Evolutionary conservation across 208 protist genomes (phyloP).

Genomic region (Lotmaria passim): DNA sequence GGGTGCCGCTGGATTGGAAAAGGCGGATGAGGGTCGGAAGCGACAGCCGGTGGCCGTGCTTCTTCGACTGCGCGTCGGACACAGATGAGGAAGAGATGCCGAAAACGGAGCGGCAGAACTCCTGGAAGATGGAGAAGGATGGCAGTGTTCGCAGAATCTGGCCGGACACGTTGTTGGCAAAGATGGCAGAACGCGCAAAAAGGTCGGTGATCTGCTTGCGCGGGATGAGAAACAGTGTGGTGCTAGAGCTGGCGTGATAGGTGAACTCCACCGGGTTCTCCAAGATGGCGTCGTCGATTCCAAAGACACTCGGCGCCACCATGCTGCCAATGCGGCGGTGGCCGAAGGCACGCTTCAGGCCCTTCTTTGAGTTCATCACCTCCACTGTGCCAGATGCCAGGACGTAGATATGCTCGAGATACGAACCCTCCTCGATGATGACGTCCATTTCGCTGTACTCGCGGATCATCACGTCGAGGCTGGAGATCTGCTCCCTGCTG

Average conservation of each 20-base stretch:
- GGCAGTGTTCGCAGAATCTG: constrained; percentile 75
- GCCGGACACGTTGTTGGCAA: constrained; percentile 78
- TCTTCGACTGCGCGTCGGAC: constrained; percentile 20
- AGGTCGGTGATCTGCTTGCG: constrained; percentile 68
- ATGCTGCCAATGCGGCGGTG: constrained; percentile 82
- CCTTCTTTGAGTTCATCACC: constrained; percentile 85
- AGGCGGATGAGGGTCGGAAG: constrained; percentile 53
- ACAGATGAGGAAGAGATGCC: constrained; percentile 63
- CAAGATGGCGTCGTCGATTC: constrained; percentile 82
- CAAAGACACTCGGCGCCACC: constrained; percentile 74
- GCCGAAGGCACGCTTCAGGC: constrained; percentile 65
- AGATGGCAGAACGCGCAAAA: constrained; percentile 73
- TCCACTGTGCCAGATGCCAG: constrained; percentile 80
- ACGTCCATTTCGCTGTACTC: constrained; percentile 87
- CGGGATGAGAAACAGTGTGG: constrained; percentile 72
- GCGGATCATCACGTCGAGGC: constrained; percentile 73
- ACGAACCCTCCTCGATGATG: constrained; percentile 71
- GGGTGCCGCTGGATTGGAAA: constrained; percentile 57
- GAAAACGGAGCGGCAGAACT: constrained; percentile 78
- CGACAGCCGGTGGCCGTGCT: constrained; percentile 57
- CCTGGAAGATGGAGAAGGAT: constrained; percentile 69
- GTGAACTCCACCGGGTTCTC: constrained; percentile 78
- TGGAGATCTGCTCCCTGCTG: constrained; percentile 51
- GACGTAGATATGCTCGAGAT: constrained; percentile 81
- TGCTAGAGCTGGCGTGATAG: constrained; percentile 74